Evolutionary conservation across 208 protist genomes (phyloP).

Genomic region (Acanthamoeba healyi): DNA sequence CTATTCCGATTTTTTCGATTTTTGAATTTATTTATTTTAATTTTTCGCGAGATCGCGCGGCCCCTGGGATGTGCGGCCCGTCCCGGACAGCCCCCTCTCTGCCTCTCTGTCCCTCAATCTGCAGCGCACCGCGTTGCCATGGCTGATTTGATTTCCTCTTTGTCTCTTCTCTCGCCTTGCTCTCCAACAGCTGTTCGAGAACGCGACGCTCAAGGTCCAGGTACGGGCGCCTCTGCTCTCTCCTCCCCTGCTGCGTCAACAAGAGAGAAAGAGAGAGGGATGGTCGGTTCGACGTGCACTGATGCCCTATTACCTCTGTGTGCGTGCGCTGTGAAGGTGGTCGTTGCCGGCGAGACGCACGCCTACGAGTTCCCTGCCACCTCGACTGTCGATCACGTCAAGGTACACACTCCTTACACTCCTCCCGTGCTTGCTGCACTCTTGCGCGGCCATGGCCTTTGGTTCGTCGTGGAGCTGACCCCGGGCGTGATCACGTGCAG

Average conservation of each 20-base stretch:
- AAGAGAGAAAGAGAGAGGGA: too few species aligned
- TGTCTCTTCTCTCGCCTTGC: background rate
- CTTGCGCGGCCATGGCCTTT: too few species aligned
- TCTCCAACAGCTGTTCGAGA: background rate
- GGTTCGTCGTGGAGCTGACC: background rate
- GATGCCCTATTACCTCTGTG: background rate
- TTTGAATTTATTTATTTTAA: background rate
- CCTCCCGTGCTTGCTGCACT: too few species aligned
- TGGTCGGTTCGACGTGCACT: background rate
- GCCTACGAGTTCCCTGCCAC: slow-evolving; percentile 27
- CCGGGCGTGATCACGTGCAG: background rate
- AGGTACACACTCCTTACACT: background rate
- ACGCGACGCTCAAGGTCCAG: slow-evolving; percentile 19
- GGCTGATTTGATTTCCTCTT: background rate
- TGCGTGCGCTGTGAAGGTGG: background rate
- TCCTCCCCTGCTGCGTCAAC: background rate
- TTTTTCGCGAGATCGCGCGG: too few species aligned
- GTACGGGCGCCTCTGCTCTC: background rate
- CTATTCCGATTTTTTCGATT: too few species aligned
- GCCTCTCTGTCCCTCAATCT: too few species aligned
- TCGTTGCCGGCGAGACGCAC: background rate
- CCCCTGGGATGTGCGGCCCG: too few species aligned
- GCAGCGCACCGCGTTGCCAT: too few species aligned
- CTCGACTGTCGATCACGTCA: slow-evolving; percentile 53
- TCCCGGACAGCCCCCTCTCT: too few species aligned